A percentile compares a stretch with the other conserved stretches of the same genome.
Evolutionary conservation across 352 stramenopile species (phyloP).

Genomic region (Globisporangium sylvaticum): DNA sequence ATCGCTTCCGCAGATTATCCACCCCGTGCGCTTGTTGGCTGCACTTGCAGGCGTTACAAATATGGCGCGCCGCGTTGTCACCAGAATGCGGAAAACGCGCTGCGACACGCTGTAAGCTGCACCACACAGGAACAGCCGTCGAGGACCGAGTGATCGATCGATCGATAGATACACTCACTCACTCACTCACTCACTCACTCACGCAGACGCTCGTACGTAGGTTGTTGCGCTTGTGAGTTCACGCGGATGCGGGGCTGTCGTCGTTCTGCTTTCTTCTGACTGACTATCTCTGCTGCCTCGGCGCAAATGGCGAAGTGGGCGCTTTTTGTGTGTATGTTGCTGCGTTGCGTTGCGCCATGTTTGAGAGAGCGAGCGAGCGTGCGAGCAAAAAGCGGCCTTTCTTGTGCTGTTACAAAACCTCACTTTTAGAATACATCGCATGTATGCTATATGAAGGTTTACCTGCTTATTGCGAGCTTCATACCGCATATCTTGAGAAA

Average conservation of each 20-base stretch:
- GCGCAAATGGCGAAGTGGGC: background rate
- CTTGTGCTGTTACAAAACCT: background rate
- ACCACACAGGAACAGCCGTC: background rate
- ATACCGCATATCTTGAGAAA: too few species aligned
- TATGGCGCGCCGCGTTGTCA: background rate
- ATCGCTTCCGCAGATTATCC: background rate
- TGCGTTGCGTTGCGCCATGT: background rate
- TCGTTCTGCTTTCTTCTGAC: background rate
- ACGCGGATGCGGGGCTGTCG: background rate
- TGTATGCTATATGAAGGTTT: background rate
- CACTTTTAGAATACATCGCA: too few species aligned
- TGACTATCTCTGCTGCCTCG: background rate
- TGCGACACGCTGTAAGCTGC: background rate
- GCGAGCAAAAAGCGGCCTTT: background rate
- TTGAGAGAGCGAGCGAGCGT: background rate
- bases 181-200: too few species aligned
- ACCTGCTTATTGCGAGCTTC: too few species aligned
- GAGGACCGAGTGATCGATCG: background rate
- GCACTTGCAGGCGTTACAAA: background rate
- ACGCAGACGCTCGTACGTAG: background rate
- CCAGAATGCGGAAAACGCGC: background rate
- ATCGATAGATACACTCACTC: background rate
- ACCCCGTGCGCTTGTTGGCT: conserved; percentile 29
- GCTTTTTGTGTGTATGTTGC: background rate
- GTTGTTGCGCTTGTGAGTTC: background rate